Conservation (phyloP, 2,329 filamentous ascomycete species). For the Diaporthe batatas region DNA sequence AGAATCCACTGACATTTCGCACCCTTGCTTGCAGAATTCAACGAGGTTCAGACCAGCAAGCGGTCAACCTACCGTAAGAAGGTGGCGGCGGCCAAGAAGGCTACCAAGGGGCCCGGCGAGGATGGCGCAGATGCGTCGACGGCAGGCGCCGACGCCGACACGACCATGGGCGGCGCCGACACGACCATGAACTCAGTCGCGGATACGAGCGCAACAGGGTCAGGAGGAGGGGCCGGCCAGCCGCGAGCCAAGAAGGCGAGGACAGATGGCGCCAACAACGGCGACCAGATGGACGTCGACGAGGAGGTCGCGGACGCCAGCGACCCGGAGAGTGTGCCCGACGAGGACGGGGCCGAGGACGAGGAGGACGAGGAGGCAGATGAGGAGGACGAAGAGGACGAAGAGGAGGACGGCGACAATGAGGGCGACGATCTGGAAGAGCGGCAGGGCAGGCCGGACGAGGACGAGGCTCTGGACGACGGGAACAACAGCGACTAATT, state of each 20-base stretch:
- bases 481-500: slow-evolving; percentile 69
- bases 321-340: slow-evolving; percentile 51
- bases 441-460: slow-evolving; percentile 60
- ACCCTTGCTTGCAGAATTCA: slow-evolving; percentile 69
- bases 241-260: slow-evolving; percentile 56
- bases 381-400: slow-evolving; percentile 62
- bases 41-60: slow-evolving; percentile 79
- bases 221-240: slow-evolving; percentile 37
- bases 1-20: slow-evolving; percentile 30
- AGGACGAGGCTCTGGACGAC: slow-evolving; percentile 73
- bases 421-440: slow-evolving; percentile 63
- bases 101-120: slow-evolving; percentile 47
- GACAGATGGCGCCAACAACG: slow-evolving; percentile 53
- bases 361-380: slow-evolving; percentile 60
- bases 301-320: slow-evolving; percentile 55
- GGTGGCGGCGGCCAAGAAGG: slow-evolving; percentile 73
- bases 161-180: slow-evolving; percentile 42
- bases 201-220: slow-evolving; percentile 25
- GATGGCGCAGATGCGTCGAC: slow-evolving; percentile 48
- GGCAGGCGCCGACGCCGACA: slow-evolving; percentile 49
- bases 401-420: slow-evolving; percentile 64
- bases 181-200: slow-evolving; percentile 43
- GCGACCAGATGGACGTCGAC: slow-evolving; percentile 64
- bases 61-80: slow-evolving; percentile 80
- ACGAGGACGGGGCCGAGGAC: slow-evolving; percentile 53